phyloP scores from a whole-genome alignment of 192 early-diverging fungal species.

The Umbelopsis sp. region DNA sequence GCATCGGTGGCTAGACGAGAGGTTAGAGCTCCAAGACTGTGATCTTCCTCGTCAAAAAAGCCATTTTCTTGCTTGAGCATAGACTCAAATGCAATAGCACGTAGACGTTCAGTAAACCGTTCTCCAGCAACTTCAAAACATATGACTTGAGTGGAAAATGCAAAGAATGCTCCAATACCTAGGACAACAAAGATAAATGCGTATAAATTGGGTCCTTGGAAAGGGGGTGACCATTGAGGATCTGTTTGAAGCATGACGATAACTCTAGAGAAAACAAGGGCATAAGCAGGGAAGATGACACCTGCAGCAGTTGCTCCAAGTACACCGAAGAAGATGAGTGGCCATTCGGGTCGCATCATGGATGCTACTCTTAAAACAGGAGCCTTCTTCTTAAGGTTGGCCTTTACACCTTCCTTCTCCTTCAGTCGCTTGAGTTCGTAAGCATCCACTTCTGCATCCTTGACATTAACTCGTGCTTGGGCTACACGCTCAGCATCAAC shows the following conservation, averaged over 20 bases:
- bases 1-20: slow-evolving; percentile 84
- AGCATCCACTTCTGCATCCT: slow-evolving; percentile 22
- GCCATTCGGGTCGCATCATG: slow-evolving; percentile 53
- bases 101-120: slow-evolving; percentile 63
- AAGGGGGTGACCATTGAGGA: slow-evolving; percentile 21
- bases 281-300: slow-evolving; percentile 75
- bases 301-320: slow-evolving; percentile 69
- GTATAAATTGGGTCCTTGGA: slow-evolving; percentile 41
- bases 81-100: slow-evolving; percentile 65
- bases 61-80: slow-evolving; percentile 84
- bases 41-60: slow-evolving; percentile 81
- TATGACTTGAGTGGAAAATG: slow-evolving; percentile 57
- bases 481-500: slow-evolving; percentile 13
- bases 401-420: slow-evolving; percentile 39
- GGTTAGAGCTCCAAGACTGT: slow-evolving; percentile 78
- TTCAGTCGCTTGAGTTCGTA: slow-evolving; percentile 36
- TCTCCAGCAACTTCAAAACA: slow-evolving; percentile 69
- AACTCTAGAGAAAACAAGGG: slow-evolving; percentile 61
- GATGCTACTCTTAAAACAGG: slow-evolving; percentile 53
- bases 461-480: not conserved
- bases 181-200: slow-evolving; percentile 53
- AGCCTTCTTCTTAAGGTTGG: slow-evolving; percentile 46
- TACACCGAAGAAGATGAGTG: slow-evolving; percentile 53
- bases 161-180: slow-evolving; percentile 61
- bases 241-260: slow-evolving; percentile 39